Evolutionary conservation across 1,139 yeast species (phyloP), one percentile per base, ranked within the genome.

Genomic region (Kurtzmaniella quercitrusa): DNA sequence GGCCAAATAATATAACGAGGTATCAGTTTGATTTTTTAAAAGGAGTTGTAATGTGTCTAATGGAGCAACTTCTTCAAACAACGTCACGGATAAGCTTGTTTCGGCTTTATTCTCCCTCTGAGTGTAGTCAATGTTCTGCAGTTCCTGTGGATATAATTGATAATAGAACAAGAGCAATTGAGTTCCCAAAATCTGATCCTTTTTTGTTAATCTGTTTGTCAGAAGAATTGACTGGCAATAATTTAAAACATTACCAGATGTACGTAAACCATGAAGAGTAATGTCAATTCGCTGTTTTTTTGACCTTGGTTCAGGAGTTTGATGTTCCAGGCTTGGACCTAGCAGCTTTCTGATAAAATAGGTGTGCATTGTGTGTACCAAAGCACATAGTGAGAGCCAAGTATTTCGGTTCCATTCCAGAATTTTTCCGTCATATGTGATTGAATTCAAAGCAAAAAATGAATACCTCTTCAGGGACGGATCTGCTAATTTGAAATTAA

Each of bases 131-230:
- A 27, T 27, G 14, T 11, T 27, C 10, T 27, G 12, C 5, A 12
- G 10, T 10, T 38, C 11, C 3, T 14, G 25, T 7, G n/a, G 25
- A 18, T n/a, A n/a, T 1, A 21, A 34, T 41, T 65, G 66, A 25
- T 57, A 43, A 41, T 54, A 48, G 43, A 68, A 65, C 1, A 51
- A 38, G 3, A 69, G 34, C 2, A 71, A 34, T 45, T 67, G 70
- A 7, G 71, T 48, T 1, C 70, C 74, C 10, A 54, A 39, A 3
- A 11, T 19, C 25, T 27, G 31, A 27, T 27, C 31, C 14, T 27
- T 27, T 27, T 27, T 27, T 6, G 27, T 11, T 10, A 6, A 7
- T 11, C 15, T 12, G 25, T 19, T 41, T 31, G 37, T 42, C 8
- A 65, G 51, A 38, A 66, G 31, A 15, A 31, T 46, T 3, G 49